These are phyloP conservation scores for Coemansia sp. DNA, from an alignment of 192 early-diverging fungal species.

Conservation along the genomic window DNA sequence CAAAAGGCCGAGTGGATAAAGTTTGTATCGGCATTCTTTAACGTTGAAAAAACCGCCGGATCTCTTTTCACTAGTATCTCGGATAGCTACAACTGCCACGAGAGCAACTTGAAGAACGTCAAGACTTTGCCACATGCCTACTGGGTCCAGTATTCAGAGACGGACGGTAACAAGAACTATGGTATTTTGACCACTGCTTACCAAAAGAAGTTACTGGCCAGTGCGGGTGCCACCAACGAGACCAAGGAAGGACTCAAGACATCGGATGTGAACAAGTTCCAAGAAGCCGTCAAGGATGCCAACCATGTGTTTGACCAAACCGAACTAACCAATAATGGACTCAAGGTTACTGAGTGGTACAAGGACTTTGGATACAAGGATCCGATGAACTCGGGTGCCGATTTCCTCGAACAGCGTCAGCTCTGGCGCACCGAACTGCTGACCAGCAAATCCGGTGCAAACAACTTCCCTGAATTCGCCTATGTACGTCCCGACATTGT, in stretches of 20 bases:
- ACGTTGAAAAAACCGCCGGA: conserved; percentile 27
- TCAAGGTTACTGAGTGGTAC: conserved; percentile 35
- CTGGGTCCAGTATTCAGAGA: conserved; percentile 56
- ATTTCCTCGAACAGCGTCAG: conserved; percentile 20
- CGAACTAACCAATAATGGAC: conserved; percentile 28
- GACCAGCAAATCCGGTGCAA: conserved; percentile 20
- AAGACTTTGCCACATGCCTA: conserved; percentile 50
- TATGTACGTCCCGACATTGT: conserved; percentile 44
- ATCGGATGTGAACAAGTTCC: conserved; percentile 41
- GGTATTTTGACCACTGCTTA: conserved; percentile 50
- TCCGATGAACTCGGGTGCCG: conserved; percentile 27
- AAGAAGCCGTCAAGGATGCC: conserved; percentile 53
- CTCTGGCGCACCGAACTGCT: conserved; percentile 45
- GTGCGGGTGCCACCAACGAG: conserved; percentile 59
- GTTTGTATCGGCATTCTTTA: conserved; percentile 41
- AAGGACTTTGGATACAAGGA: conserved; percentile 34
- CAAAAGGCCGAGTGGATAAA: conserved; percentile 52
- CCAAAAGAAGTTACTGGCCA: conserved; percentile 57
- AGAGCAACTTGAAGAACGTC: conserved; percentile 33
- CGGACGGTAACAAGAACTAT: conserved; percentile 53
- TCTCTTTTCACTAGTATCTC: conserved; percentile 28
- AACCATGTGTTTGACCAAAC: conserved; percentile 67
- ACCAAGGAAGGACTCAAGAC: conserved; percentile 31
- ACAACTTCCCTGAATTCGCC: conserved; percentile 41
- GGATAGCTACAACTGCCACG: conserved; percentile 44